These are phyloP conservation scores for Flueggea neowawraea DNA, from an alignment of 441 rosid genomes.

Conservation along the genomic window DNA sequence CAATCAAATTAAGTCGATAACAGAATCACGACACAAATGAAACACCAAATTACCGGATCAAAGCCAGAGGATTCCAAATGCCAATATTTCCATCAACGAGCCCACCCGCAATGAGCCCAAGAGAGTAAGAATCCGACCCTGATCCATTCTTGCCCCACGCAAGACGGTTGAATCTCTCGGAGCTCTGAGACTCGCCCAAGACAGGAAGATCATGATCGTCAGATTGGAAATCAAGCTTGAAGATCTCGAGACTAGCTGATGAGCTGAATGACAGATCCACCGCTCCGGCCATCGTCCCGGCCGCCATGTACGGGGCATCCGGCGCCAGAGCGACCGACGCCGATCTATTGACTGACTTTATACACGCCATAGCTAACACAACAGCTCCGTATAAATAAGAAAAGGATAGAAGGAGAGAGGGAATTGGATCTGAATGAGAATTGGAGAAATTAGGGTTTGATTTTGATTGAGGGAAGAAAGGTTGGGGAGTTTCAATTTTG, in stretches of 20 bases:
- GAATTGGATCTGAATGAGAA: too few species aligned
- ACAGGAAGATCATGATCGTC: constrained; percentile 79
- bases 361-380: constrained; percentile 58
- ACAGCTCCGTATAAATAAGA: too few species aligned
- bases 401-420: too few species aligned
- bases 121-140: constrained; percentile 66
- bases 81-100: constrained; percentile 90
- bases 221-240: constrained; percentile 90
- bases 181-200: constrained; percentile 76
- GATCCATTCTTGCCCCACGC: constrained; percentile 95
- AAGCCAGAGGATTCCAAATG: constrained; percentile 78
- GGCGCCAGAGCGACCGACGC: constrained; percentile 94
- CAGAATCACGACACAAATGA: background rate
- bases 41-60: constrained; percentile 60
- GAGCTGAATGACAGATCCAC: constrained; percentile 96
- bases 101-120: constrained; percentile 96
- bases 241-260: constrained; percentile 95
- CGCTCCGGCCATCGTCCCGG: constrained; percentile 99
- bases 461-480: too few species aligned
- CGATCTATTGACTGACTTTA: constrained; percentile 87
- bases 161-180: constrained; percentile 93
- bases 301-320: constrained; percentile 94
- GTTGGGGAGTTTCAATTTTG: too few species aligned
- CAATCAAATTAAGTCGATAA: background rate
- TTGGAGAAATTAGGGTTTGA: too few species aligned